Percentiles rank a stretch among this genome's conserved stretches.
Evolutionary conservation across 129 eudicot species (phyloP).

Genomic region (Pulicaria dysenterica): DNA sequence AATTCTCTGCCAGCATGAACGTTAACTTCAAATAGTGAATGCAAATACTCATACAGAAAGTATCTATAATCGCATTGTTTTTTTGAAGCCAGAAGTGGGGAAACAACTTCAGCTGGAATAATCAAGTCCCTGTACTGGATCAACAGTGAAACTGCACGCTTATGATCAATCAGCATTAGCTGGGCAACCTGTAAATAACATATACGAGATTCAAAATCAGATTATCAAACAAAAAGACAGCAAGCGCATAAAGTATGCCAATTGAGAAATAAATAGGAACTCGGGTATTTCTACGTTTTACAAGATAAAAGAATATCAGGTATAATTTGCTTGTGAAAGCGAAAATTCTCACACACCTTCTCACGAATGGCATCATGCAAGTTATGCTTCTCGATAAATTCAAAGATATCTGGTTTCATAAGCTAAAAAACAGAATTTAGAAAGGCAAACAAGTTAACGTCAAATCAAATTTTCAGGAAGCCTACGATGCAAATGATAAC

Average conservation of each 20-base stretch:
- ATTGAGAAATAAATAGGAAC: background rate
- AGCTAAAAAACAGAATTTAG: conserved; percentile 52
- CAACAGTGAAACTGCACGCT: conserved; percentile 66
- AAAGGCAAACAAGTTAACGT: conserved; percentile 18
- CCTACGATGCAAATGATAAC: background rate
- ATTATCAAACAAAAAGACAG: conserved; percentile 6
- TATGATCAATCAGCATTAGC: conserved; percentile 83
- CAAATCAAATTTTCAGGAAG: conserved; percentile 5
- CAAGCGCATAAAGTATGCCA: background rate
- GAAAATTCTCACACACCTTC: conserved; percentile 53
- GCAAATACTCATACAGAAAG: conserved; percentile 77
- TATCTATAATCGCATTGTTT: conserved; percentile 63
- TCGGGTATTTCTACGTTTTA: background rate
- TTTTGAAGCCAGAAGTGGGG: conserved; percentile 73
- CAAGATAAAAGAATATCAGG: background rate
- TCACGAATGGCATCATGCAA: conserved; percentile 83
- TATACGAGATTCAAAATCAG: conserved; percentile 22
- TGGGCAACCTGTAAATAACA: conserved; percentile 73
- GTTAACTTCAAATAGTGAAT: conserved; percentile 69
- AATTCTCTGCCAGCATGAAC: conserved; percentile 91
- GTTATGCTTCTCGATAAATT: conserved; percentile 88
- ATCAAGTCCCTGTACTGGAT: conserved; percentile 73
- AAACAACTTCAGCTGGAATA: conserved; percentile 85
- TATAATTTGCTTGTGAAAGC: conserved; percentile 4
- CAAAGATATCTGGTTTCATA: conserved; percentile 82